These are phyloP conservation scores for Plectosphaerella sp. DNA, from an alignment of 2,329 filamentous ascomycete genomes.

Conservation along the genomic window DNA sequence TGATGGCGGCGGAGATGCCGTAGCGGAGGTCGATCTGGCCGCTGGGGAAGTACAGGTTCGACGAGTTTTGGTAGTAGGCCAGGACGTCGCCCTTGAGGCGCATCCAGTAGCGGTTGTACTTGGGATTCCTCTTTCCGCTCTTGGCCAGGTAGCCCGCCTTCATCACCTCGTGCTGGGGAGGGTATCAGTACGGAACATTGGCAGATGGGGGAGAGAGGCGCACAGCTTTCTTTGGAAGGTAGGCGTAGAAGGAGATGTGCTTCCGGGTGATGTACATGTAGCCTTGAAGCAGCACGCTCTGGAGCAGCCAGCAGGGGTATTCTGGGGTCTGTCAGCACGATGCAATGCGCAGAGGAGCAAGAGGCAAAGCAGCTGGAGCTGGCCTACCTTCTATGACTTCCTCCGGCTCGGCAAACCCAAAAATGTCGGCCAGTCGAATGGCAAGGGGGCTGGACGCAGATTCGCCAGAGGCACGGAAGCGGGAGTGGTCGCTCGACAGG, in stretches of 20 bases:
- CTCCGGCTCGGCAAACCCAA: constrained; percentile 76
- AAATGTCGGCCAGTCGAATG: constrained; percentile 74
- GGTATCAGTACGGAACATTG: neutral
- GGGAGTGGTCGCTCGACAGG: constrained; percentile 31
- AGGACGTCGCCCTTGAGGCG: constrained; percentile 86
- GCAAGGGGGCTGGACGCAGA: constrained; percentile 56
- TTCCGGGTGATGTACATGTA: constrained; percentile 93
- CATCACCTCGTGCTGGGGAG: constrained; percentile 58
- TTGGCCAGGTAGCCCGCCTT: constrained; percentile 90
- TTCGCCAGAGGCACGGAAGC: constrained; percentile 23
- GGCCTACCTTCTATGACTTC: constrained; percentile 70
- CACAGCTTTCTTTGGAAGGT: constrained; percentile 88
- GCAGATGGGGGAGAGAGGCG: constrained; percentile 21
- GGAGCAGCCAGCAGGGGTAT: constrained; percentile 89
- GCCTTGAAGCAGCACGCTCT: constrained; percentile 87
- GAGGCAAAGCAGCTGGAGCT: neutral
- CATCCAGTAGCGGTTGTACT: constrained; percentile 91
- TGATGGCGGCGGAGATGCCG: constrained; percentile 78
- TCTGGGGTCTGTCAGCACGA: constrained; percentile 42
- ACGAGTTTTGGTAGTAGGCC: constrained; percentile 80
- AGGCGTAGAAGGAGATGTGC: constrained; percentile 96
- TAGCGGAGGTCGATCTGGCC: constrained; percentile 91
- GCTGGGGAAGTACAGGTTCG: constrained; percentile 85
- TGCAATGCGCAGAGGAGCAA: neutral
- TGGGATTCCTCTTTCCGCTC: constrained; percentile 80